Conservation (phyloP, 2,329 filamentous ascomycete genomes). For the Macrophomina tecta region DNA sequence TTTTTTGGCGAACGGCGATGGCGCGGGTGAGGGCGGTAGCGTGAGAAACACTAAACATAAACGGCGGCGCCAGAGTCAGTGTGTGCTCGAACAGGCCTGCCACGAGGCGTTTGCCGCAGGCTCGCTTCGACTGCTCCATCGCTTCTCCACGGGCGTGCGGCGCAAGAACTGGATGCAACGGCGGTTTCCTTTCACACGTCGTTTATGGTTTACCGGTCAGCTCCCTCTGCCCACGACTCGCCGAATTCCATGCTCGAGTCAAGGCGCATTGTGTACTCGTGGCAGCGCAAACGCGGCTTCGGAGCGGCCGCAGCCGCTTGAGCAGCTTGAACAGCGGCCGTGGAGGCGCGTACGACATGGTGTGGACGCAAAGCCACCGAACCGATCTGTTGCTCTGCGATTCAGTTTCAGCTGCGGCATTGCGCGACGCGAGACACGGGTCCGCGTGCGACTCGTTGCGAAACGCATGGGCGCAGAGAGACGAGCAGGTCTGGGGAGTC, state of each 20-base stretch:
- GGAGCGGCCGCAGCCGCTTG: slow-evolving; percentile 4
- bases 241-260: not conserved
- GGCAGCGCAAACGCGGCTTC: slow-evolving; percentile 1
- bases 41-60: not conserved
- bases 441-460: slow-evolving; percentile 20
- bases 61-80: slow-evolving; percentile 3
- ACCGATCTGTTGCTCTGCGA: slow-evolving; percentile 14
- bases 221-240: slow-evolving; percentile 14
- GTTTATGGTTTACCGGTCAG: slow-evolving; percentile 21
- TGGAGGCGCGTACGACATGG: not conserved
- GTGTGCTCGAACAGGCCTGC: not conserved
- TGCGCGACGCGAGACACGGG: slow-evolving; percentile 17
- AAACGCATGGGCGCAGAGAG: slow-evolving; percentile 6
- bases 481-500: slow-evolving; percentile 1
- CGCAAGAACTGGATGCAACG: slow-evolving; percentile 5
- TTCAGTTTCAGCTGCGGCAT: slow-evolving; percentile 20
- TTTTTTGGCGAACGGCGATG: slow-evolving; percentile 4
- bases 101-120: not conserved
- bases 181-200: slow-evolving; percentile 10
- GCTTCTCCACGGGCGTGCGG: not conserved
- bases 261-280: not conserved
- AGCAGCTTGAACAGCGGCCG: not conserved
- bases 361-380: not conserved
- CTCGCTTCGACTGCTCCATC: not conserved
- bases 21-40: not conserved